Evolutionary conservation across 2,329 filamentous ascomycete species (phyloP).

Genomic region (Pseudocercospora pini-densiflorae): DNA sequence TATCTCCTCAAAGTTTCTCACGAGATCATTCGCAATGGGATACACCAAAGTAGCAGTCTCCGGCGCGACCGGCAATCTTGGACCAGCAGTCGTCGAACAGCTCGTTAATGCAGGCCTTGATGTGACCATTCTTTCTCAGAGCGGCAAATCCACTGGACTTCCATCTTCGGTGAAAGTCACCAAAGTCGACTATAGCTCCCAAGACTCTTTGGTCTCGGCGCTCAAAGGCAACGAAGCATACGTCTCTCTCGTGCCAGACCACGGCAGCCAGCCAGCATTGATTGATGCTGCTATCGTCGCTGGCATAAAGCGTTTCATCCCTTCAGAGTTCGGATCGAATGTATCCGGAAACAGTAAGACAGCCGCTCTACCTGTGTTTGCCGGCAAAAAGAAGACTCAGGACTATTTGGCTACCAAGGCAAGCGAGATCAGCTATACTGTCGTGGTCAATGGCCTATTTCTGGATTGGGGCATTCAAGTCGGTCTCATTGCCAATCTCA

Average conservation of each 20-base stretch:
- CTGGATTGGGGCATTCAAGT: slow-evolving; percentile 43
- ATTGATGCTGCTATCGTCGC: slow-evolving; percentile 47
- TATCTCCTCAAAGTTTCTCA: not conserved
- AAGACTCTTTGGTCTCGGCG: slow-evolving; percentile 40
- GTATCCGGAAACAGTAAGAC: slow-evolving; percentile 39
- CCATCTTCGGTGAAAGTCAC: slow-evolving; percentile 46
- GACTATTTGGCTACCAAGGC: slow-evolving; percentile 41
- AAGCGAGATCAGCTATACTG: slow-evolving; percentile 41
- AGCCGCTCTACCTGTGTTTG: slow-evolving; percentile 42
- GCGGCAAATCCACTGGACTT: slow-evolving; percentile 47
- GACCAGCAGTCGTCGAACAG: slow-evolving; percentile 45
- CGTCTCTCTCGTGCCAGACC: slow-evolving; percentile 29
- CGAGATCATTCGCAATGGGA: slow-evolving; percentile 7
- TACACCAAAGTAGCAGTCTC: slow-evolving; percentile 39
- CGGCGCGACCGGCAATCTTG: slow-evolving; percentile 48
- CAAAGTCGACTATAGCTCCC: slow-evolving; percentile 54
- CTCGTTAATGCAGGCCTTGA: slow-evolving; percentile 46
- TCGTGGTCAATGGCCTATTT: slow-evolving; percentile 42
- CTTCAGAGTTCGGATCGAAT: slow-evolving; percentile 47
- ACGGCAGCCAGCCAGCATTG: slow-evolving; percentile 36
- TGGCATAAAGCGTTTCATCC: slow-evolving; percentile 46
- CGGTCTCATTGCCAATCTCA: slow-evolving; percentile 37
- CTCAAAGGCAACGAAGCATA: slow-evolving; percentile 44
- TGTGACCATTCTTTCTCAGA: slow-evolving; percentile 54
- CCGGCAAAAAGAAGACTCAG: slow-evolving; percentile 41